phyloP scores from a whole-genome alignment of 208 protist genomes.

The Cochliopodium minus region DNA sequence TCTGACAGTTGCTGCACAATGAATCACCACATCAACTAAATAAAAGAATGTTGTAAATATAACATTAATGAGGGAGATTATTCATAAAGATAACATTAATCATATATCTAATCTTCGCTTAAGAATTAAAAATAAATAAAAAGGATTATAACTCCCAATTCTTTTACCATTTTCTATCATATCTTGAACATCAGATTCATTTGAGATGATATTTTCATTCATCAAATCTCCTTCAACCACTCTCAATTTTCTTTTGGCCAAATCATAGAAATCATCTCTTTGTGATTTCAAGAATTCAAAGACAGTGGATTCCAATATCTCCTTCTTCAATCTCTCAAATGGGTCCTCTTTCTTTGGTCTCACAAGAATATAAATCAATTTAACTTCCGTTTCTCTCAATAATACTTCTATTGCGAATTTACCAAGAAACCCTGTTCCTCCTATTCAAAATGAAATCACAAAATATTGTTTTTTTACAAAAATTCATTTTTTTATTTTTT shows the following conservation, averaged over 20 bases:
- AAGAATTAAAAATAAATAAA: no score
- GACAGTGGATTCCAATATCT: no score
- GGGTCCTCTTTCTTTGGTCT: slow-evolving; percentile 39
- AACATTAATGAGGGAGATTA: no score
- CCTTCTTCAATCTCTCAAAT: background rate
- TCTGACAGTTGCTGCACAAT: slow-evolving; percentile 61
- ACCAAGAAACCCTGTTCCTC: slow-evolving; percentile 61
- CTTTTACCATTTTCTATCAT: slow-evolving; percentile 27
- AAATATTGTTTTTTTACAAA: no score
- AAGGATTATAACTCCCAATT: no score
- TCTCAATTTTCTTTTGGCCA: background rate
- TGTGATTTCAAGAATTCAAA: background rate
- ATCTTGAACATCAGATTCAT: background rate
- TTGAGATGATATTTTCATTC: background rate
- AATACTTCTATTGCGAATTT: slow-evolving; percentile 58
- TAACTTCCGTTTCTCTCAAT: slow-evolving; percentile 47
- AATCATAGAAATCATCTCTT: background rate
- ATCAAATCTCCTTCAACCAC: background rate
- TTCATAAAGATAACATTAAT: no score
- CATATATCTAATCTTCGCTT: no score
- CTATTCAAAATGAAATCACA: no score
- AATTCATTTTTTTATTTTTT: no score
- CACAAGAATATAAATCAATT: slow-evolving; percentile 46
- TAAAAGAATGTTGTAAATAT: no score
- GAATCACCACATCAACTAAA: slow-evolving; percentile 50